Percentiles rank a stretch among this genome's conserved stretches.
Conservation (phyloP, 2,329 filamentous ascomycete genomes). For the Xylariomycetidae sp. region DNA sequence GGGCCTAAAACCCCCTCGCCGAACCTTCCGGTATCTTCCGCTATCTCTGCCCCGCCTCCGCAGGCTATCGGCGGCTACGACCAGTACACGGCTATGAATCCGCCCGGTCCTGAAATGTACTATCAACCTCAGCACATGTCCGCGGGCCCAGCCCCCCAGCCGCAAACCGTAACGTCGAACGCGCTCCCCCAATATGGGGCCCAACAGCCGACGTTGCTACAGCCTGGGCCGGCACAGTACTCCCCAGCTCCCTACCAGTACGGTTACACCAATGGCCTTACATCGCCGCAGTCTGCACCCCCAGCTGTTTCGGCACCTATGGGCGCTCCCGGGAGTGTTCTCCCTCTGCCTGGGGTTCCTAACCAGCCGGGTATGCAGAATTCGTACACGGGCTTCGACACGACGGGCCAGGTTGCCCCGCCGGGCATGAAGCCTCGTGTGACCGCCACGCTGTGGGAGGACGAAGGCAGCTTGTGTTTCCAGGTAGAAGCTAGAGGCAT, state of each 20-base stretch:
- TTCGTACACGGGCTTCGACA: slow-evolving; percentile 62
- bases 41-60: slow-evolving; percentile 34
- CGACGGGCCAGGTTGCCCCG: slow-evolving; percentile 86
- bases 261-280: slow-evolving; percentile 68
- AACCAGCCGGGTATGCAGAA: slow-evolving; percentile 46
- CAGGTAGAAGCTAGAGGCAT: slow-evolving; percentile 95
- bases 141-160: slow-evolving; percentile 65
- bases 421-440: slow-evolving; percentile 94
- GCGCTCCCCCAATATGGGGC: slow-evolving; percentile 71
- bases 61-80: slow-evolving; percentile 36
- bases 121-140: slow-evolving; percentile 73
- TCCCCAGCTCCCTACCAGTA: slow-evolving; percentile 64
- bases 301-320: slow-evolving; percentile 64
- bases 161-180: slow-evolving; percentile 70
- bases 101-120: slow-evolving; percentile 76
- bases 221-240: slow-evolving; percentile 66
- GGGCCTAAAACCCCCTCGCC: slow-evolving; percentile 75
- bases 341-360: slow-evolving; percentile 60
- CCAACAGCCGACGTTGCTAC: slow-evolving; percentile 70
- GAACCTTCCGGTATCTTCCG: slow-evolving; percentile 48
- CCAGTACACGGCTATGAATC: slow-evolving; percentile 66
- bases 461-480: slow-evolving; percentile 95
- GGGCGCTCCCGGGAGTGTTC: slow-evolving; percentile 56
- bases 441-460: slow-evolving; percentile 95
- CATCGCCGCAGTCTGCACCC: slow-evolving; percentile 67